These are phyloP conservation scores for Salinomyces thailandicus DNA, from an alignment of 2,329 filamentous ascomycete genomes.

Conservation along the genomic window DNA sequence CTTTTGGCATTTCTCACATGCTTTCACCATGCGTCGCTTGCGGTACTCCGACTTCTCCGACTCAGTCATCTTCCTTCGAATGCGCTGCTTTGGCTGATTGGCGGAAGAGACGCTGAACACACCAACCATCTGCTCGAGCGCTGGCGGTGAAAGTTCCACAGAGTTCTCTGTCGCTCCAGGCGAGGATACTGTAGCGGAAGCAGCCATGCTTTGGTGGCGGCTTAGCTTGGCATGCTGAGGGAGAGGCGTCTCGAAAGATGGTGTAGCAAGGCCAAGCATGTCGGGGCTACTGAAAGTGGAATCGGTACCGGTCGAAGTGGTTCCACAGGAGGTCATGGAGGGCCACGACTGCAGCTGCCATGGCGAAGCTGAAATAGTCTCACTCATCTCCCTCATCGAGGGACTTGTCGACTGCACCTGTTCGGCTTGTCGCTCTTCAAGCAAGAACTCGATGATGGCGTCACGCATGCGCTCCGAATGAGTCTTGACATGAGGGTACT, in stretches of 20 bases:
- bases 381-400: slow-evolving; percentile 12
- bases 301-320: slow-evolving; percentile 10
- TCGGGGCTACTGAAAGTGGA: slow-evolving; percentile 26
- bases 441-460: slow-evolving; percentile 29
- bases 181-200: slow-evolving; percentile 4
- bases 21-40: slow-evolving; percentile 28
- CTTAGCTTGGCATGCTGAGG: slow-evolving; percentile 11
- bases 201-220: slow-evolving; percentile 13
- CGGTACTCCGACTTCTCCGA: slow-evolving; percentile 30
- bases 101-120: slow-evolving; percentile 27
- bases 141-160: slow-evolving; percentile 14
- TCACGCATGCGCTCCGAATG: slow-evolving; percentile 31
- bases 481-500: slow-evolving; percentile 26
- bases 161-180: slow-evolving; percentile 2
- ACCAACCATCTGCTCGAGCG: slow-evolving; percentile 28
- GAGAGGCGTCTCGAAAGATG: slow-evolving; percentile 18
- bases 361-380: slow-evolving; percentile 14
- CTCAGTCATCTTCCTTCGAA: slow-evolving; percentile 29
- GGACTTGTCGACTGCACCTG: slow-evolving; percentile 16
- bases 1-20: slow-evolving; percentile 27
- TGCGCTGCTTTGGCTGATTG: slow-evolving; percentile 25
- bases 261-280: slow-evolving; percentile 19
- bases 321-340: slow-evolving; percentile 18
- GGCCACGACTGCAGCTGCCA: slow-evolving; percentile 20
- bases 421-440: slow-evolving; percentile 26